Percentiles rank a stretch among this genome's conserved stretches.
Evolutionary conservation across 768 basidiomycete species (phyloP).

Genomic region (Coprinellus micaceus): DNA sequence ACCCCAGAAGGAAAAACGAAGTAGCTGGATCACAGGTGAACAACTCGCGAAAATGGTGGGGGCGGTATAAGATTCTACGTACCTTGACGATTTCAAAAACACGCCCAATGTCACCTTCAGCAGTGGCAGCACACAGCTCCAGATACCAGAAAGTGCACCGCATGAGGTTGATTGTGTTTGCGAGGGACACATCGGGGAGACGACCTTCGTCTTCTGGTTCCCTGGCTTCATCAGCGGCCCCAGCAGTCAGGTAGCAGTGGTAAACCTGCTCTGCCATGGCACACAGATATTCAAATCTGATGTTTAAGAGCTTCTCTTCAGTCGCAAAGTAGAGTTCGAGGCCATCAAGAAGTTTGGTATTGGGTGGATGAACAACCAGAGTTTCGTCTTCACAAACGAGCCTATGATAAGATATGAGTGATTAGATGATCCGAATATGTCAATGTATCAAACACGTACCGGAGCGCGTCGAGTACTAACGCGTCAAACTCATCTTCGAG

Average conservation of each 20-base stretch:
- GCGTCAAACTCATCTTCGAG: constrained; percentile 15
- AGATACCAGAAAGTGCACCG: not conserved
- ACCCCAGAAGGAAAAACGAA: constrained; percentile 17
- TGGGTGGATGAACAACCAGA: not conserved
- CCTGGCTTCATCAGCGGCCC: not conserved
- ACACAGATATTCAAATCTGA: not conserved
- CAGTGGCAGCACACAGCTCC: not conserved
- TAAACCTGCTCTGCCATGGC: not conserved
- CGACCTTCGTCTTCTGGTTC: not conserved
- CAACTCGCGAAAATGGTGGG: too few species aligned
- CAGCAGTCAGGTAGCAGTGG: not conserved
- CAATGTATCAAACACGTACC: constrained; percentile 2
- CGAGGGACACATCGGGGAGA: not conserved
- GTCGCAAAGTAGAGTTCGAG: not conserved
- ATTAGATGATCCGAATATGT: not conserved
- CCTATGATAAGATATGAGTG: not conserved
- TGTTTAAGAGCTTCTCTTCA: not conserved
- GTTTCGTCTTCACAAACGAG: not conserved
- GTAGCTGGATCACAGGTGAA: too few species aligned
- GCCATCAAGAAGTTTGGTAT: not conserved
- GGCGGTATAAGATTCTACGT: too few species aligned
- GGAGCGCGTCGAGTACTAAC: constrained; percentile 2
- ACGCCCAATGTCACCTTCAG: not conserved
- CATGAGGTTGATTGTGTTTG: not conserved
- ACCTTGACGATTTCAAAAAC: not conserved